These are phyloP conservation scores for Ogataea siamensis DNA, from an alignment of 805 yeast genomes.

Conservation along the genomic window DNA sequence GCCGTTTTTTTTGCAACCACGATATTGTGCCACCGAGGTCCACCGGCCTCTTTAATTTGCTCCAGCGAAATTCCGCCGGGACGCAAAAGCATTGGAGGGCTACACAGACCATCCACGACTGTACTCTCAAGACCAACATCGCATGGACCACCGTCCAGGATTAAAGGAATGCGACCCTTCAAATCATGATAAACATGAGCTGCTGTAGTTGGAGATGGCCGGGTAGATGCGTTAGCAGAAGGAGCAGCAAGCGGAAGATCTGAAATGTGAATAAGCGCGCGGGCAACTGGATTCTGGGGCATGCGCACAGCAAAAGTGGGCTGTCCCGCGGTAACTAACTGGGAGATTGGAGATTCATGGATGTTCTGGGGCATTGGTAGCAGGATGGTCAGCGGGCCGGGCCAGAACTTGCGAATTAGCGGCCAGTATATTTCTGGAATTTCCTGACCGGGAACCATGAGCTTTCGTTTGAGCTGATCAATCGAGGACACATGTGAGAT, in stretches of 20 bases:
- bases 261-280: slow-evolving; percentile 81
- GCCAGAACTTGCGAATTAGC: slow-evolving; percentile 78
- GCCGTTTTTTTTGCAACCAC: slow-evolving; percentile 65
- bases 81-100: slow-evolving; percentile 83
- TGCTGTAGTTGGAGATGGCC: slow-evolving; percentile 92
- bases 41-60: slow-evolving; percentile 64
- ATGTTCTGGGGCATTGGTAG: slow-evolving; percentile 51
- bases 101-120: slow-evolving; percentile 83
- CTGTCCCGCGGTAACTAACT: slow-evolving; percentile 80
- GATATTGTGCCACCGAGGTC: slow-evolving; percentile 62
- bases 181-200: slow-evolving; percentile 81
- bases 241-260: slow-evolving; percentile 96
- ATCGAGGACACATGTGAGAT: slow-evolving; percentile 84
- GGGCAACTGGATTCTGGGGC: slow-evolving; percentile 83
- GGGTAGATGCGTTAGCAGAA: slow-evolving; percentile 92
- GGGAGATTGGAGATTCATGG: slow-evolving; percentile 52
- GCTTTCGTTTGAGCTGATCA: slow-evolving; percentile 62
- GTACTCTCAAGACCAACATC: slow-evolving; percentile 91
- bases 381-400: slow-evolving; percentile 90
- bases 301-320: slow-evolving; percentile 89
- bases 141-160: slow-evolving; percentile 89
- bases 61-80: slow-evolving; percentile 94
- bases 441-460: slow-evolving; percentile 42
- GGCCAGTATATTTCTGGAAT: slow-evolving; percentile 70
- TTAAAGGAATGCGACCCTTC: slow-evolving; percentile 73